phyloP scores from a whole-genome alignment of 352 stramenopile genomes.

The Aphanomyces invadans region DNA sequence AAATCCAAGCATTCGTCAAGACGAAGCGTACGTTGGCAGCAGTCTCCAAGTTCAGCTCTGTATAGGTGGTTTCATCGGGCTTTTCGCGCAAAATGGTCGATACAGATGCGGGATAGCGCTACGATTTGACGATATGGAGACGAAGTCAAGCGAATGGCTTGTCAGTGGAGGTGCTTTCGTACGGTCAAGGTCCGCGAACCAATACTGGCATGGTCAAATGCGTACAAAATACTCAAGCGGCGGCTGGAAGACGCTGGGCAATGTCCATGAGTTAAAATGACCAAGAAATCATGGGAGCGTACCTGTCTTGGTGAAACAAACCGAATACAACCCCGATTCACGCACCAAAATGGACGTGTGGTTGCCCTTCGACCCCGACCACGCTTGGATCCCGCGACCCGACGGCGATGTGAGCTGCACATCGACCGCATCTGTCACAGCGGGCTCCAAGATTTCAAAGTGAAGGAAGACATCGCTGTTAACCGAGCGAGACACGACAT shows the following conservation, averaged over 20 bases:
- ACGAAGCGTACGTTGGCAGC: not conserved
- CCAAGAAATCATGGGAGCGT: conserved; percentile 29
- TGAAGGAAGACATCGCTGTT: conserved; percentile 13
- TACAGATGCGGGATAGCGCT: conserved; percentile 40
- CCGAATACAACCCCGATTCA: conserved; percentile 66
- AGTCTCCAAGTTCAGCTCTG: conserved; percentile 46
- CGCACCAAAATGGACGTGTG: conserved; percentile 46
- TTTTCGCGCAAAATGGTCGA: conserved; percentile 45
- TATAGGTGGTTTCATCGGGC: conserved; percentile 43
- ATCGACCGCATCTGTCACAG: not conserved
- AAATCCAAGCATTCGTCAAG: not conserved
- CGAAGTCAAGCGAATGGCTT: too few species aligned
- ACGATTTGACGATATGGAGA: too few species aligned
- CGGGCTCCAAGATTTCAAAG: conserved; percentile 9
- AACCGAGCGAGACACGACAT: conserved; percentile 1
- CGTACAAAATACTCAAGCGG: conserved; percentile 7
- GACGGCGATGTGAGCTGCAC: conserved; percentile 27
- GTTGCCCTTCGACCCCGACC: conserved; percentile 56
- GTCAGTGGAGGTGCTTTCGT: too few species aligned
- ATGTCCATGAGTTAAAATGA: conserved; percentile 47
- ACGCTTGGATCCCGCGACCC: conserved; percentile 38
- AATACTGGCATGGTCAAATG: conserved; percentile 10
- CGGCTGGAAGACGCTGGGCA: conserved; percentile 37
- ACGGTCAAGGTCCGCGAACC: conserved; percentile 6
- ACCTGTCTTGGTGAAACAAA: conserved; percentile 58